Evolutionary conservation across 805 yeast species (phyloP), one percentile per base, ranked within the genome.

Genomic region (Debaryomyces castellii): DNA sequence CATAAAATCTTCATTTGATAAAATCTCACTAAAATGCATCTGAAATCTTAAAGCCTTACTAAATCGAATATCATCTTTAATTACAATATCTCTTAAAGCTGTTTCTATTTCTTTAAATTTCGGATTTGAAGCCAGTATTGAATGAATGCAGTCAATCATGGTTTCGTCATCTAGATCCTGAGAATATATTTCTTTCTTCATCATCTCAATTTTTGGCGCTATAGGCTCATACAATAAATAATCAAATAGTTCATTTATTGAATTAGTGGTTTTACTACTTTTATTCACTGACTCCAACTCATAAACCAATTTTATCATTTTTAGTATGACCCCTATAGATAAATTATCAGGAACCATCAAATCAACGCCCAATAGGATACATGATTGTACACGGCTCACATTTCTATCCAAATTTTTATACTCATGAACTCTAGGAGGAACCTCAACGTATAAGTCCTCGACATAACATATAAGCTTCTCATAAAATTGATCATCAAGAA

Each of bases 401-500:
- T 57, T 67, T 42, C 54, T 51, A 21, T 70, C 66, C 37, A 53
- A 40, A 46, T 69, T 55, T 39, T 59, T 48, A 54, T 61, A 70
- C 49, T 71, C 73, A 48, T 72, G 77, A 9, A 60, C 57, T n/a
- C 47, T 44, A 0, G 74, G 74, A 17, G 57, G 57, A 3, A 47
- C 35, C 6, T 60, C 59, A 5, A 45, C 47, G 48, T 57, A 71
- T 16, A 69, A 44, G 5, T 50, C 41, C 36, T 70, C 72, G 10
- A 69, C 49, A 43, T 67, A 63, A 10, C 33, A 33, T 12, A 63
- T 59, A 40, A 58, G 58, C 7, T 43, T 23, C 4, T 23, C 9
- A 41, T 52, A 62, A 30, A 66, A 59, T 12, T 38, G 46, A 18
- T 56, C 62, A 41, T 57, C 58, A 11, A 69, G 24, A 4, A 56